Evolutionary conservation across 1,139 yeast species (phyloP).

Genomic region (Eremothecium coryli): DNA sequence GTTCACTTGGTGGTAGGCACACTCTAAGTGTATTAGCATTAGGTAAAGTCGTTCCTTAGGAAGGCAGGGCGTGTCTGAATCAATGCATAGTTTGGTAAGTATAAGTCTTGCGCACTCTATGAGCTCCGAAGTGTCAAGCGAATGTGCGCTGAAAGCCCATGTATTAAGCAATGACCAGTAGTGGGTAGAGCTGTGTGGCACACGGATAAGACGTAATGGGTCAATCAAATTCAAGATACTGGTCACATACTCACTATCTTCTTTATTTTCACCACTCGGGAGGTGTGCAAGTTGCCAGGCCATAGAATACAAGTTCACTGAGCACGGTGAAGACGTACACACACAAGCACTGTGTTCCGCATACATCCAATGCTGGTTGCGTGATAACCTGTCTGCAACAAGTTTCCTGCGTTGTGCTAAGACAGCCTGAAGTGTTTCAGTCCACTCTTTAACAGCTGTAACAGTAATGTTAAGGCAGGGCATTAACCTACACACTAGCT

Average conservation of each 20-base stretch:
- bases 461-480: slow-evolving; percentile 10
- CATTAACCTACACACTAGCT: slow-evolving; percentile 6
- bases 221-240: background rate
- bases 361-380: slow-evolving; percentile 12
- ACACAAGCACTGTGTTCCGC: slow-evolving; percentile 1
- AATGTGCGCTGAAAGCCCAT: slow-evolving; percentile 29
- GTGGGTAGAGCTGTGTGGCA: slow-evolving; percentile 9
- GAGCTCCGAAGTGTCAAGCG: slow-evolving; percentile 20
- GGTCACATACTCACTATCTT: background rate
- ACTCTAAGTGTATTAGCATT: slow-evolving; percentile 36
- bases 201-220: slow-evolving; percentile 1
- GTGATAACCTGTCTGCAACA: slow-evolving; percentile 3
- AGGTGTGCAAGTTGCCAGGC: slow-evolving; percentile 9
- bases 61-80: slow-evolving; percentile 14
- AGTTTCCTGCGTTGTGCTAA: background rate
- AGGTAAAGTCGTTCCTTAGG: slow-evolving; percentile 20
- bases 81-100: slow-evolving; percentile 16
- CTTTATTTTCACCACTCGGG: background rate
- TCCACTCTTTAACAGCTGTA: slow-evolving; percentile 3
- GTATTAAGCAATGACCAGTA: slow-evolving; percentile 18
- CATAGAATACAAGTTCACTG: slow-evolving; percentile 13
- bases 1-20: slow-evolving; percentile 72
- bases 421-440: background rate
- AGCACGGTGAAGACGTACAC: slow-evolving; percentile 5
- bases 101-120: slow-evolving; percentile 24